Percentiles rank a stretch among this genome's conserved stretches.
phyloP scores from a whole-genome alignment of 2,329 filamentous ascomycete genomes.

The Colletotrichum navitas region DNA sequence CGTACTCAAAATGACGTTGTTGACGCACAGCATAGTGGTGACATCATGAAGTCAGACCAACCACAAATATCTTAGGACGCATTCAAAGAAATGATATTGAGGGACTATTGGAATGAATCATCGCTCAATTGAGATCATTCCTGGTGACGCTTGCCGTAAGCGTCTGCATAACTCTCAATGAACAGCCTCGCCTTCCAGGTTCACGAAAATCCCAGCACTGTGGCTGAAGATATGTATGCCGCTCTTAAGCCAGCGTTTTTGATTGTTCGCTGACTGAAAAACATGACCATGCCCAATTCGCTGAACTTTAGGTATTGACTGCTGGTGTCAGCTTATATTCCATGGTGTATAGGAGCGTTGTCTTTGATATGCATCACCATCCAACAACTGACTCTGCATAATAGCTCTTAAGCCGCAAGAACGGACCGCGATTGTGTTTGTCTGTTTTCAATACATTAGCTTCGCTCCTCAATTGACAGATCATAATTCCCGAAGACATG shows the following conservation, averaged over 20 bases:
- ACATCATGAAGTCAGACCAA: constrained; percentile 23
- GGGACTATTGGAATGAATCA: background rate
- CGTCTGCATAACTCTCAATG: background rate
- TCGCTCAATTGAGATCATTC: background rate
- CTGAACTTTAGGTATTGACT: background rate
- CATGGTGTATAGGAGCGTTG: background rate
- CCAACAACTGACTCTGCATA: background rate
- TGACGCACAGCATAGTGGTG: constrained; percentile 16
- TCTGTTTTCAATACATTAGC: background rate
- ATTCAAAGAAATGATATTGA: background rate
- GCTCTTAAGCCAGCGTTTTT: background rate
- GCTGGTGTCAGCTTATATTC: too few relatives aligned
- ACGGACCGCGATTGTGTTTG: background rate
- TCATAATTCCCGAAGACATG: too few relatives aligned
- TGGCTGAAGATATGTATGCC: background rate
- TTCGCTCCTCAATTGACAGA: background rate
- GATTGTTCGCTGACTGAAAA: background rate
- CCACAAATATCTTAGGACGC: background rate
- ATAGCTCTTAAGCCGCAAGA: background rate
- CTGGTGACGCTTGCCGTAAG: background rate
- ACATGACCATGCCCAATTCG: background rate
- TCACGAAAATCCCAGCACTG: background rate
- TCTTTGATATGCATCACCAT: background rate
- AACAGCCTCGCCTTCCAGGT: background rate
- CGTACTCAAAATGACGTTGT: constrained; percentile 24